Evolutionary conservation across 805 yeast genomes (phyloP).

Genomic region (Cyberlindnera bimundalis): DNA sequence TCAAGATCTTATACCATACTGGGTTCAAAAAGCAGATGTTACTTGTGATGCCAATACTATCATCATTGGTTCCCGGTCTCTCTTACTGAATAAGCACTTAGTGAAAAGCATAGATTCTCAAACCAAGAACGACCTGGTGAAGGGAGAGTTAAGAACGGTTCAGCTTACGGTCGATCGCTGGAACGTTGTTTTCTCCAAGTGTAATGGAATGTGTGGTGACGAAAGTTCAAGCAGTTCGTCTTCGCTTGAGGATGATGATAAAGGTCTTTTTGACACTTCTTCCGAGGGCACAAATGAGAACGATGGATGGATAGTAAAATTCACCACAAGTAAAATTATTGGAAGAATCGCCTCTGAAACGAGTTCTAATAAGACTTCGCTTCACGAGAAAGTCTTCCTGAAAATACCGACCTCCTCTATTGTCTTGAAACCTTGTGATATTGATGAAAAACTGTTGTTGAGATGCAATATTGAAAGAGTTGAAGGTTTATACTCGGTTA

Average conservation of each 20-base stretch:
- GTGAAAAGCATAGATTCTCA: slow-evolving; percentile 32
- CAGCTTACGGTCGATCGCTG: slow-evolving; percentile 26
- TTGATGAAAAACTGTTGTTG: slow-evolving; percentile 24
- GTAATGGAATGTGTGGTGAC: neutral
- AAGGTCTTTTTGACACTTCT: slow-evolving; percentile 23
- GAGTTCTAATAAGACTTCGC: slow-evolving; percentile 25
- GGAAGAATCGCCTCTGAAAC: slow-evolving; percentile 33
- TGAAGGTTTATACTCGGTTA: slow-evolving; percentile 36
- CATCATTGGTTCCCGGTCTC: slow-evolving; percentile 40
- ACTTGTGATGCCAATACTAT: slow-evolving; percentile 21
- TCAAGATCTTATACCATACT: slow-evolving; percentile 23
- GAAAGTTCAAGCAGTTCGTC: slow-evolving; percentile 21
- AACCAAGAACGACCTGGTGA: slow-evolving; percentile 37
- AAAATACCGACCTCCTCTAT: slow-evolving; percentile 29
- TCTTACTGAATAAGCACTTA: slow-evolving; percentile 38
- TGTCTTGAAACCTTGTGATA: slow-evolving; percentile 23
- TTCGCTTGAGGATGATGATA: slow-evolving; percentile 33
- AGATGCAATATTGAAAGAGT: slow-evolving; percentile 27
- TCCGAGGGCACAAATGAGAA: slow-evolving; percentile 16
- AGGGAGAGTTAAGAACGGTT: slow-evolving; percentile 36
- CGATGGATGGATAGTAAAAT: slow-evolving; percentile 14
- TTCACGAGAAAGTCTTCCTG: slow-evolving; percentile 31
- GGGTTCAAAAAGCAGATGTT: slow-evolving; percentile 17
- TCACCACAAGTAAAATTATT: slow-evolving; percentile 17
- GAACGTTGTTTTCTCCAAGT: slow-evolving; percentile 1